phyloP scores from a whole-genome alignment of 495 filamentous ascomycete genomes.

The Xylaria venustula region DNA sequence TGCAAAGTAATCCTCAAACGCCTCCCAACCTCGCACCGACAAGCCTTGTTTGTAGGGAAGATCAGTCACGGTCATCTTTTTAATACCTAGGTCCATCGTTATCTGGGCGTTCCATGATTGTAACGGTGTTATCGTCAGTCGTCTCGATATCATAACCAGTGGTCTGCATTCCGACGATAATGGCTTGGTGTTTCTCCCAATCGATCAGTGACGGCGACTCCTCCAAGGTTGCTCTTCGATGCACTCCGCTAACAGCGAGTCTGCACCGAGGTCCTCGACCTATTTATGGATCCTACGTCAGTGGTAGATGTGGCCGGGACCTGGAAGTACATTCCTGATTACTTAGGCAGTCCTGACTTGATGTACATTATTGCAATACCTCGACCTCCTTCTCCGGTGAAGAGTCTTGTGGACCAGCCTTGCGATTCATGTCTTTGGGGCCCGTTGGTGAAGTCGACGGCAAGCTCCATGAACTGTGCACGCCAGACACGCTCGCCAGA shows the following conservation, averaged over 20 bases:
- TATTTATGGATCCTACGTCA: neutral
- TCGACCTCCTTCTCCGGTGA: neutral
- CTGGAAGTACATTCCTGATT: neutral
- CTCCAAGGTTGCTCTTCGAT: neutral
- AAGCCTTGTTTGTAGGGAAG: conserved; percentile 7
- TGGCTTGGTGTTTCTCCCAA: conserved; percentile 7
- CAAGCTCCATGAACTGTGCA: conserved; percentile 13
- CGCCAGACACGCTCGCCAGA: conserved; percentile 6
- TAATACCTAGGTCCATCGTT: neutral
- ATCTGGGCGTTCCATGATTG: neutral
- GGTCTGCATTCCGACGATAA: neutral
- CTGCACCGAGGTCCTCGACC: conserved; percentile 9
- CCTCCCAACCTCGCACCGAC: conserved; percentile 3
- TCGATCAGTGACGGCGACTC: neutral
- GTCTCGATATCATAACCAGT: neutral
- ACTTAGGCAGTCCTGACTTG: neutral
- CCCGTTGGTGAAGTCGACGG: conserved; percentile 6
- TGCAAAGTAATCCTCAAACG: conserved; percentile 11
- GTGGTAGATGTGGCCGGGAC: no score
- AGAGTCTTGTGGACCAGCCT: conserved; percentile 3
- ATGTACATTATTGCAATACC: conserved; percentile 1
- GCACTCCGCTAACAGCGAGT: conserved; percentile 3
- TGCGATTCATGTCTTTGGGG: neutral
- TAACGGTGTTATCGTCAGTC: neutral
- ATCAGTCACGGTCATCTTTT: conserved; percentile 9